These are phyloP conservation scores for Barnettozyma siamensis DNA, from an alignment of 805 yeast species.

Conservation along the genomic window DNA sequence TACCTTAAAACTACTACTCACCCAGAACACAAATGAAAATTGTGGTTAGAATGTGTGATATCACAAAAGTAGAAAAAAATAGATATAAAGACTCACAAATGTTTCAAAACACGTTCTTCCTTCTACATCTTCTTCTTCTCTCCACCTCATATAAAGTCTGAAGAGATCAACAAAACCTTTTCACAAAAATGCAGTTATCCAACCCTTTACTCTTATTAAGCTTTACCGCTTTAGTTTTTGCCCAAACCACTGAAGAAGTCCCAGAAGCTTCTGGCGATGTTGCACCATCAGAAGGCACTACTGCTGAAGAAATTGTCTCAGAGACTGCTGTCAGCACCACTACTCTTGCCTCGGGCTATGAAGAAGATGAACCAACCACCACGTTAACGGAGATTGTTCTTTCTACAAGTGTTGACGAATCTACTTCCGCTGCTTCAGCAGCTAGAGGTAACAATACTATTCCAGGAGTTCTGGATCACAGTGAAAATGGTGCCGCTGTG, in stretches of 20 bases:
- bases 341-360: slow-evolving; percentile 28
- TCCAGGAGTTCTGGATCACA: slow-evolving; percentile 34
- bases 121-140: too few relatives aligned
- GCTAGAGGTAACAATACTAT: slow-evolving; percentile 10
- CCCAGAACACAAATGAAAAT: too few relatives aligned
- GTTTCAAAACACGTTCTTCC: too few relatives aligned
- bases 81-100: too few relatives aligned
- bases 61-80: too few relatives aligned
- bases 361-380: slow-evolving; percentile 1
- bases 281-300: slow-evolving; percentile 9
- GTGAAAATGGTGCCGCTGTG: slow-evolving; percentile 10
- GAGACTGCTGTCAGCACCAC: slow-evolving; percentile 21
- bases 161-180: too few relatives aligned
- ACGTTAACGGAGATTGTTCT: slow-evolving; percentile 19
- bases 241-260: slow-evolving; percentile 16
- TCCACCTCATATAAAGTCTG: too few relatives aligned
- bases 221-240: slow-evolving; percentile 21
- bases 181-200: slow-evolving; percentile 5
- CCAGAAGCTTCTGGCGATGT: slow-evolving; percentile 30
- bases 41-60: too few relatives aligned
- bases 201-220: slow-evolving; percentile 8
- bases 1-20: too few relatives aligned
- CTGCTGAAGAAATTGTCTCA: background rate
- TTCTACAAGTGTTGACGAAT: slow-evolving; percentile 23
- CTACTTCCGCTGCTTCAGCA: slow-evolving; percentile 27